Evolutionary conservation across 495 filamentous ascomycete species (phyloP).

Genomic region (Hypoxylon lienhwacheense): DNA sequence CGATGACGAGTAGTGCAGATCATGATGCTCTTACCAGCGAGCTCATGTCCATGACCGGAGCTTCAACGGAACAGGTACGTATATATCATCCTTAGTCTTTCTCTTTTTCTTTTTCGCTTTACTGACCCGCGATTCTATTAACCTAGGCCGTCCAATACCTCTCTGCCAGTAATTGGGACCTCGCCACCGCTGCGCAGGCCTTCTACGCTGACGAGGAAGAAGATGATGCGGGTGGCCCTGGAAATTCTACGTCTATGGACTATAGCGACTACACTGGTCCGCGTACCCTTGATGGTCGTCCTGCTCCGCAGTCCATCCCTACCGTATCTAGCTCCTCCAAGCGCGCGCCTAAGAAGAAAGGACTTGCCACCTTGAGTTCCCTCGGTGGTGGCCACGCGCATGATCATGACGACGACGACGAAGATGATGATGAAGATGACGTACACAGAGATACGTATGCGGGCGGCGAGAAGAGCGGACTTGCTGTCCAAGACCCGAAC

Average conservation of each 20-base stretch:
- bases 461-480: conserved; percentile 93
- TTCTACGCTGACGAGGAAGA: conserved; percentile 74
- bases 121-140: background rate
- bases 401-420: conserved; percentile 57
- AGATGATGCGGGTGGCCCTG: conserved; percentile 45
- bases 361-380: conserved; percentile 61
- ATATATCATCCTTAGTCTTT: background rate
- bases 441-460: conserved; percentile 83
- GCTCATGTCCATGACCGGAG: conserved; percentile 74
- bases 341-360: conserved; percentile 51
- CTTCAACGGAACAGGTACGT: conserved; percentile 64
- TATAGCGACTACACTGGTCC: conserved; percentile 53
- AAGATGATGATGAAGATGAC: conserved; percentile 61
- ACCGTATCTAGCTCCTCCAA: conserved; percentile 44
- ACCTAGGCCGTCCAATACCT: conserved; percentile 72
- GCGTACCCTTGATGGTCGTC: conserved; percentile 58
- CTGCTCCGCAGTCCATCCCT: conserved; percentile 49
- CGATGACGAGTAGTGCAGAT: conserved; percentile 52
- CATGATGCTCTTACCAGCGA: conserved; percentile 70
- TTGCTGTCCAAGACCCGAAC: conserved; percentile 88
- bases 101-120: background rate
- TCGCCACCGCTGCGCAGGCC: conserved; percentile 65
- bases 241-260: background rate
- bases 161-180: conserved; percentile 66
- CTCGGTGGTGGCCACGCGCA: conserved; percentile 47